Conservation (phyloP, 345 rosid species). For the Rhodamnia argentea region DNA sequence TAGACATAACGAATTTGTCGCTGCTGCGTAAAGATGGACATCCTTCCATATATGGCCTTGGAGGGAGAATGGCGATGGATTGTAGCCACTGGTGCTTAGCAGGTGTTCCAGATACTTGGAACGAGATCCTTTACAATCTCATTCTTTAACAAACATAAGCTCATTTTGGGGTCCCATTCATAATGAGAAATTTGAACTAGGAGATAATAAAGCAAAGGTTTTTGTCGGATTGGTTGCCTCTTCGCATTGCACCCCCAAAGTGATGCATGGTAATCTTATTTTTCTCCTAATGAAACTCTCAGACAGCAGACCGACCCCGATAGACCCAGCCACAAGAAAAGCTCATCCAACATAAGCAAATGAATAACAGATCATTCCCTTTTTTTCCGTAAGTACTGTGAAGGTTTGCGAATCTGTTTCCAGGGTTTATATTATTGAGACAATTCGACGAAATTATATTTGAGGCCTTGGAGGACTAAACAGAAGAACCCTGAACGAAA, state of each 20-base stretch:
- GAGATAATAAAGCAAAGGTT: neutral
- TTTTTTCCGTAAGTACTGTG: neutral
- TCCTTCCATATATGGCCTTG: slow-evolving; percentile 67
- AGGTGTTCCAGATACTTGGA: slow-evolving; percentile 96
- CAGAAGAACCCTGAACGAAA: neutral
- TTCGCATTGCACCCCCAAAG: neutral
- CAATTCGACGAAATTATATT: neutral
- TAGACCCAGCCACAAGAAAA: neutral
- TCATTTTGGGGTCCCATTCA: neutral
- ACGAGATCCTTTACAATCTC: slow-evolving; percentile 58
- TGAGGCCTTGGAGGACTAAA: neutral
- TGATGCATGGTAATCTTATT: neutral
- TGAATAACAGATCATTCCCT: neutral
- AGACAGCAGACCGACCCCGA: neutral
- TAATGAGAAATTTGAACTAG: neutral
- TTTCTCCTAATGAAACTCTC: neutral
- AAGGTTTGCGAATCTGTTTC: neutral
- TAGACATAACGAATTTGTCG: slow-evolving; percentile 65
- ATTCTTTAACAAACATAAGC: neutral
- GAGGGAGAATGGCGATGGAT: slow-evolving; percentile 34
- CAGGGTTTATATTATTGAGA: neutral
- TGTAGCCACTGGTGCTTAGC: slow-evolving; percentile 96
- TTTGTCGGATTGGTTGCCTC: neutral
- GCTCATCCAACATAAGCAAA: neutral
- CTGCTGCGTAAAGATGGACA: slow-evolving; percentile 83